Base-by-base conservation (phyloP, 768 basidiomycete genomes). In the Pulveroboletus sp. region DNA sequence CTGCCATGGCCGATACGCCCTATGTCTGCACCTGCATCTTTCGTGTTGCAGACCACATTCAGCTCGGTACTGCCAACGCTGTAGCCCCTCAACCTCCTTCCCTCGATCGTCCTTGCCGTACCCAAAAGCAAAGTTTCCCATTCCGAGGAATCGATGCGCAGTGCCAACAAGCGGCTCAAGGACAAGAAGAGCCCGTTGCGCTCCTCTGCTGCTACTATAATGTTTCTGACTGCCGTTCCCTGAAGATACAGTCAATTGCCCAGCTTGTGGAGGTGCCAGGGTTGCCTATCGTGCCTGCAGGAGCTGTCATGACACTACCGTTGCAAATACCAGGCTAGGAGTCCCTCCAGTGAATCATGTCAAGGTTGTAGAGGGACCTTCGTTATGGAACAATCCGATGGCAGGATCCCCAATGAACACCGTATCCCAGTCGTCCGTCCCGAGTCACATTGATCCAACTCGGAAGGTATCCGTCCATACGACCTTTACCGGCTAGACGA, bases 81-180 rank as follows among this genome's bases (percentile, higher is more conserved):
- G 33, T 71, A 73, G 35, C 73, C 76, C 3, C 68, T 85, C 18
- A 89, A 94, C 55, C 80, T 96, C 39, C 78, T 97, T 54, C 94
- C 94, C 12, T 78, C 93, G 0, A 83, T 94, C 66, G 73, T 97
- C 17, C 80, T 93, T 38, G 93, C 93, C 26, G 95, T 95, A 2
- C 95, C 95, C 24, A 97, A 97, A 72, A 87, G 86, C 67, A 94
- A 94, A 71, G 79, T 83, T 9, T 93, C 93, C 0, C 93, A 97
- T 70, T 93, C 91, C 18, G 78, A 89, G 44, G 97, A 98, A 69
- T 79, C 86, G n/a, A 95, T 95, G 93, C 79, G 94, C 37, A 83
- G 83, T 55, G 86, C 93, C 14, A 93, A 93, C 69, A 98, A 98
- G 69, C 92, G 93, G 1, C 71, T 96, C 60, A 91, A 93, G 68